Evolutionary conservation across 371 early-diverging fungal genomes (phyloP).

Genomic region (Mucor circinelloides): DNA sequence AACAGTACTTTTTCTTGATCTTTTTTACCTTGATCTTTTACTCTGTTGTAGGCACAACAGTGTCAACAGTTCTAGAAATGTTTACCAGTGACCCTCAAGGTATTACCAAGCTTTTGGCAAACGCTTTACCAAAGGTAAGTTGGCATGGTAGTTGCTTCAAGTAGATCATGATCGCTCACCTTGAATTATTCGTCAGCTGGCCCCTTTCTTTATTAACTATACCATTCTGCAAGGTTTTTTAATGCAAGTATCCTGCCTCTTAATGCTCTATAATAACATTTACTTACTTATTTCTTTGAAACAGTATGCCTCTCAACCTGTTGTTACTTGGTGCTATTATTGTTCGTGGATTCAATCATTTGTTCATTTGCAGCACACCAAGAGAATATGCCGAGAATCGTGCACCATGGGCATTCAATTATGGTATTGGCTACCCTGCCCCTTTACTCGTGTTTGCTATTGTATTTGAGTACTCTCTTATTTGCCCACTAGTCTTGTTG

Average conservation of each 20-base stretch:
- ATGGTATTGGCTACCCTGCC: slow-evolving; percentile 64
- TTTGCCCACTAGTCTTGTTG: slow-evolving; percentile 81
- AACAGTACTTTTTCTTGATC: slow-evolving; percentile 85
- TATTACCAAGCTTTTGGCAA: slow-evolving; percentile 64
- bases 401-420: slow-evolving; percentile 61
- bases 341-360: slow-evolving; percentile 40
- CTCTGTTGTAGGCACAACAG: slow-evolving; percentile 74
- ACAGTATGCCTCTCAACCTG: slow-evolving; percentile 67
- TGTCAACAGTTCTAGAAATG: slow-evolving; percentile 60
- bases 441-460: slow-evolving; percentile 85
- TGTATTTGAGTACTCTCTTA: slow-evolving; percentile 84
- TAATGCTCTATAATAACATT: no score
- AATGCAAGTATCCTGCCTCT: slow-evolving; percentile 30
- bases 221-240: slow-evolving; percentile 67
- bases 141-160: neutral
- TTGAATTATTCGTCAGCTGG: slow-evolving; percentile 38
- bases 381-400: slow-evolving; percentile 68
- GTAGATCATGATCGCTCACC: neutral
- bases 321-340: slow-evolving; percentile 59
- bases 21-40: slow-evolving; percentile 88
- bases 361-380: slow-evolving; percentile 67
- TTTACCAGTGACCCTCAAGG: slow-evolving; percentile 56
- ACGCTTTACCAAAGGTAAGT: slow-evolving; percentile 54
- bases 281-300: neutral
- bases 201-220: slow-evolving; percentile 84